These are phyloP conservation scores for Papiliotrema flavescens DNA, from an alignment of 1,284 basidiomycete genomes.

Conservation along the genomic window DNA sequence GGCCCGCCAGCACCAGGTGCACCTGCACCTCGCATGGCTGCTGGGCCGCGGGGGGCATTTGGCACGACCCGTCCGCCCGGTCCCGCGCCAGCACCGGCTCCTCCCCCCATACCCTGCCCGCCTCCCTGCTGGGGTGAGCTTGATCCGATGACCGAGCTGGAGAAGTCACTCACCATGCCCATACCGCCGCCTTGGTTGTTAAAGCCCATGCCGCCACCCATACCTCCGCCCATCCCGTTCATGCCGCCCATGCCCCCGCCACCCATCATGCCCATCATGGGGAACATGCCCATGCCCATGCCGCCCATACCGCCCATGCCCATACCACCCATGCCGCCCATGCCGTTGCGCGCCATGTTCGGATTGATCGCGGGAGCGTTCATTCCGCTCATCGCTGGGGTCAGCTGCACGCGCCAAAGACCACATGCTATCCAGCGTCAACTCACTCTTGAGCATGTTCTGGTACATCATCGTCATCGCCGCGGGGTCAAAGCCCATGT, in stretches of 20 bases:
- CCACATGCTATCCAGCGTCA: neutral
- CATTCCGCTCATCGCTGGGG: conserved; percentile 31
- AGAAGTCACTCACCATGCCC: too few species aligned
- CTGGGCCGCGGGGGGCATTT: conserved; percentile 49
- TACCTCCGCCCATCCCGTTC: conserved; percentile 36
- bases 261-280: conserved; percentile 53
- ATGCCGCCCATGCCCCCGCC: conserved; percentile 33
- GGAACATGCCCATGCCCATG: conserved; percentile 48
- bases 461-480: conserved; percentile 57
- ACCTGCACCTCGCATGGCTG: conserved; percentile 48
- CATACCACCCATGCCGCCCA: conserved; percentile 34
- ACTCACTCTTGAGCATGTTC: conserved; percentile 52
- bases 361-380: conserved; percentile 48
- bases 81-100: neutral
- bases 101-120: neutral
- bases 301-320: conserved; percentile 13
- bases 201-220: conserved; percentile 5
- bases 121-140: neutral
- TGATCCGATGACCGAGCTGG: too few species aligned
- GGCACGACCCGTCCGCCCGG: conserved; percentile 23
- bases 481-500: conserved; percentile 52
- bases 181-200: conserved; percentile 6
- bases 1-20: conserved; percentile 16
- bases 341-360: conserved; percentile 34
- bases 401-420: conserved; percentile 1